A percentile compares a stretch with the other conserved stretches of the same genome.
These are phyloP conservation scores for Chytridiales sp. DNA, from an alignment of 371 early-diverging fungal genomes.

Conservation along the genomic window DNA sequence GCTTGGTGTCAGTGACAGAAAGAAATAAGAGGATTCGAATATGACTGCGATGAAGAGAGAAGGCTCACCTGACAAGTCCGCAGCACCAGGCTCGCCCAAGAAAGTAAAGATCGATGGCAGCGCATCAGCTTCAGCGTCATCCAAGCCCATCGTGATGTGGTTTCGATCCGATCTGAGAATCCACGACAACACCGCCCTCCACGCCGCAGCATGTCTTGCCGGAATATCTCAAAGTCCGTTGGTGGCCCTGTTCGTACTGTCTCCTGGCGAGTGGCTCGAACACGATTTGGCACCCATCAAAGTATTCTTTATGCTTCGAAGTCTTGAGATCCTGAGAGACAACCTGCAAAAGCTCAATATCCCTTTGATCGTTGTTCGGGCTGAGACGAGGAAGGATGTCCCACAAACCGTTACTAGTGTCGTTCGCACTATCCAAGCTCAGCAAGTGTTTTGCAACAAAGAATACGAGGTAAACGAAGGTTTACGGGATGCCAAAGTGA, in stretches of 20 bases:
- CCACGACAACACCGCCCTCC: constrained; percentile 38
- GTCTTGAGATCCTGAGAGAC: constrained; percentile 37
- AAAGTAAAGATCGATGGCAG: no score
- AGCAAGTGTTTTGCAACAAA: constrained; percentile 40
- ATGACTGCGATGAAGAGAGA: no score
- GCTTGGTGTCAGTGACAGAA: no score
- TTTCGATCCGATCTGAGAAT: constrained; percentile 31
- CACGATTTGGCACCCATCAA: constrained; percentile 57
- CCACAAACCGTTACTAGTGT: constrained; percentile 24
- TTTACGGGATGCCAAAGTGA: constrained; percentile 34
- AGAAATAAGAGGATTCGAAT: no score
- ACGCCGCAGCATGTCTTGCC: constrained; percentile 14
- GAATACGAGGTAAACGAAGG: constrained; percentile 55
- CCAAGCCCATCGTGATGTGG: constrained; percentile 27
- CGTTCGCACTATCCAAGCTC: constrained; percentile 20
- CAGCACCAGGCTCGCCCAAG: no score
- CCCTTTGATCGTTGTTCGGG: constrained; percentile 48
- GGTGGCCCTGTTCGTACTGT: constrained; percentile 54
- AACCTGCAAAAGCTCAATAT: constrained; percentile 45
- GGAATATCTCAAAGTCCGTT: constrained; percentile 14
- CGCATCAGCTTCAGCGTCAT: no score
- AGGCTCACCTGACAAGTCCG: no score
- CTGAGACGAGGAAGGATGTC: constrained; percentile 27
- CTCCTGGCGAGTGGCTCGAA: constrained; percentile 49
- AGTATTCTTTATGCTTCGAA: constrained; percentile 58